These are phyloP conservation scores for Acacia acuminata DNA, from an alignment of 306 rosid species.

Conservation along the genomic window DNA sequence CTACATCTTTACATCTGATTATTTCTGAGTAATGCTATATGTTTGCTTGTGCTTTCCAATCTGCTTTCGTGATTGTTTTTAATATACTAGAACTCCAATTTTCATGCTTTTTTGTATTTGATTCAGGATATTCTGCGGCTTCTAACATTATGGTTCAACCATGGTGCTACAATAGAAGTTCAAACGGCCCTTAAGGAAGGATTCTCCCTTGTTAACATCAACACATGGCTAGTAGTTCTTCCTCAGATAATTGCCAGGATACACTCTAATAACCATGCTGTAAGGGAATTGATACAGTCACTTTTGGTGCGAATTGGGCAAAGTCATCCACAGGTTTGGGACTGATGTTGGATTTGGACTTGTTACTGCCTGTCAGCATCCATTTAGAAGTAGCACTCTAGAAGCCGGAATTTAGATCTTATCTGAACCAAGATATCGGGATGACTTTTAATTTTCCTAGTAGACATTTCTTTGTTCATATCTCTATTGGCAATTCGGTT, in stretches of 20 bases:
- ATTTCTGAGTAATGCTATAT: conserved; percentile 1
- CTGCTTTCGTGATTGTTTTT: conserved; percentile 6
- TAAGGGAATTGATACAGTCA: conserved; percentile 90
- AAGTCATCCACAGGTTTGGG: conserved; percentile 94
- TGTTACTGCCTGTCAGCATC: conserved; percentile 2
- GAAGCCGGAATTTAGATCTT: not conserved
- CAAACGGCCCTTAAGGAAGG: conserved; percentile 88
- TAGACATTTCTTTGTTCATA: not conserved
- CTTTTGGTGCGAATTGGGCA: conserved; percentile 95
- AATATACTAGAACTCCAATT: not conserved
- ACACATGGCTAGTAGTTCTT: conserved; percentile 97
- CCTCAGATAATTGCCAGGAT: conserved; percentile 99
- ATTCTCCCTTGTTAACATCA: conserved; percentile 84
- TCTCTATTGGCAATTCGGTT: not conserved
- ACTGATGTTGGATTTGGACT: conserved; percentile 26
- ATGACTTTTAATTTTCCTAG: not conserved
- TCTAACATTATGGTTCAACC: conserved; percentile 95
- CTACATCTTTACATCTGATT: not conserved
- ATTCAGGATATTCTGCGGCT: conserved; percentile 97
- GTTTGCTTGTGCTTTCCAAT: conserved; percentile 25
- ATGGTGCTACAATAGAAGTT: conserved; percentile 86
- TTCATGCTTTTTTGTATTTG: conserved; percentile 5
- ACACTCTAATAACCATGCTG: conserved; percentile 90
- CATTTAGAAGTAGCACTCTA: not conserved
- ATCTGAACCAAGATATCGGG: not conserved